Base-by-base conservation (phyloP, 2,329 filamentous ascomycete genomes). In the Monosporascus sp. region DNA sequence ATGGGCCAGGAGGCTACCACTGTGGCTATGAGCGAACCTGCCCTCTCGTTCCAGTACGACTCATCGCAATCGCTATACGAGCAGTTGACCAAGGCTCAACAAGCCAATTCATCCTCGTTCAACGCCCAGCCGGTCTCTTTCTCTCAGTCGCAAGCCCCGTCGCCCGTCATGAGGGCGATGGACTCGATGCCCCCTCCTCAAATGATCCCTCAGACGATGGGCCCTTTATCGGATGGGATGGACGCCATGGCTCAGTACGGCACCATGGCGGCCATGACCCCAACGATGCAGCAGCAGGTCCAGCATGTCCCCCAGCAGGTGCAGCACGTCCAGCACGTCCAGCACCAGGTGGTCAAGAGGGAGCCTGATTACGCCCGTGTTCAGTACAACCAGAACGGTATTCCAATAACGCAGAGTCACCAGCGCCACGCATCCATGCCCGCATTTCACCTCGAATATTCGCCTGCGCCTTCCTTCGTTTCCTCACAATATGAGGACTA, bases 401-500 rank as follows among this genome's bases (percentile, higher is more conserved):
- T 96, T 52, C 89, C 92, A 1, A 81, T 97, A 59, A 80, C 84
- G 41, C 89, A 92, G 67, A 79, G 87, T 50, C 91, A 96, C 74
- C 90, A 96, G 71, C 88, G 94, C 53, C 93, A 97, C 74, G 89
- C 92, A 57, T 99, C 94, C n/a, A 97, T 99, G 91, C 94, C 94
- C 49, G 89, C 91, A 20, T 99, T 96, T 70, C 82, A 76, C 48
- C 87, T 97, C 71, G 94, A 99, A 73, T 99, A 97, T 77, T 99
- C 94, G 17, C 94, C 94, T 50, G 94, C 94, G 0, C 94, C 94
- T 2, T 97, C 94, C 1, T 97, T 97, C 67, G 92, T 96, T 50
- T 97, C 94, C n/a, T 97, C 94, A 1, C 92, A 97, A 66, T 96
- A 93, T 65, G 94, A 97, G 69, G 93, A 97, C 70, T 99, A 97